Evolutionary conservation across 2,329 filamentous ascomycete species (phyloP), one percentile per base, ranked within the genome.

Genomic region (Colletotrichum abscissum): DNA sequence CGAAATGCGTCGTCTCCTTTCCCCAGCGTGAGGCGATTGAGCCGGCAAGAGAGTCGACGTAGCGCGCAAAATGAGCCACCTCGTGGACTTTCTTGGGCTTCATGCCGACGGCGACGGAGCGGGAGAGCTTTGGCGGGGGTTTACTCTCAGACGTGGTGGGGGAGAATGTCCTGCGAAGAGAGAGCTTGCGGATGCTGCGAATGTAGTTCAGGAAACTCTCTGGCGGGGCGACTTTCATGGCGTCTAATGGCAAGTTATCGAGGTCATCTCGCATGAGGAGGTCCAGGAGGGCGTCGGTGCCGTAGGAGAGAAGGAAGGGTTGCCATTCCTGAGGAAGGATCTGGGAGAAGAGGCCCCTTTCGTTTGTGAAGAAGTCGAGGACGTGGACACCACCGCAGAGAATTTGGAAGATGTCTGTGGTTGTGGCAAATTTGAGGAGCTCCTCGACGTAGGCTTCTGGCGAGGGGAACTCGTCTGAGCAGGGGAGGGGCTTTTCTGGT

Each of bases 341-440:
- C 1, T 89, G 87, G 65, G 93, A 90, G 81, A 98, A 99, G 0
- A 98, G 88, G 75, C 95, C 93, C 5, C 95, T 94, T 60, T 95
- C 90, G 55, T 91, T 90, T 2, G 95, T 98, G 84, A 98, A 95
- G 83, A 99, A 98, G 81, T 99, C 97, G 69, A 98, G 88, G 75
- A 99, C 95, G 80, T 99, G 97, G 1, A 98, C 94, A n/a, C 96
- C 95, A 67, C 97, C 97, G 80, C 95, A 98, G n/a, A 99, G 88
- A 30, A 94, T 94, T 76, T 94, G 93, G 77, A 98, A 95, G 1
- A 95, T 87, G 67, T 92, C 89, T 58, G 93, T 94, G 2, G 91
- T 91, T 6, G 91, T 91, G 1, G 92, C 90, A 78, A 98, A 98
- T 24, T 90, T 81, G 30, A 98, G 87, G 14, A 98, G 89, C 22